Base-by-base conservation (phyloP, 192 early-diverging fungal species). In the Entophlyctis luteolus region DNA sequence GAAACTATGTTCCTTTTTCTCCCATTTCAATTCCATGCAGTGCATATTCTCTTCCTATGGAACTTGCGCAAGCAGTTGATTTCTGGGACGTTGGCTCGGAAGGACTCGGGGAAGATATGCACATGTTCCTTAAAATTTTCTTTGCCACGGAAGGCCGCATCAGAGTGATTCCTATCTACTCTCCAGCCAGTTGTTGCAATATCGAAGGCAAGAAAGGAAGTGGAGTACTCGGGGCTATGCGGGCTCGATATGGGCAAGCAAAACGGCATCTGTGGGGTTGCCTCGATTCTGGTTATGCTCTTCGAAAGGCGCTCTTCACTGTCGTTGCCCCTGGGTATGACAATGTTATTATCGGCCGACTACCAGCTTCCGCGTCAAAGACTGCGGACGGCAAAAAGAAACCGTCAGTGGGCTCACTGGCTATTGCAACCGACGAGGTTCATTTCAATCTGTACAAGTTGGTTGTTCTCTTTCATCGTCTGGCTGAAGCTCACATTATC, bases 51-150 rank as follows among this genome's bases (percentile, higher is more conserved):
- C 65, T 90, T 38, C 82, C 83, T 4, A 85, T 90, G 87, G 81
- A 88, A 36, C 73, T 90, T n/a, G 87, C 84, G 20, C 70, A 81
- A 31, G 53, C 79, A 37, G 88, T 90, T 50, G 81, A 80, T 39
- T 90, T 86, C 68, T 90, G 89, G 89, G 89, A 90, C 71, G 81
- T 83, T 18, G 83, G 85, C 48, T 77, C 84, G 27, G 88, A 90
- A 74, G 79, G 85, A n/a, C 84, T 90, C 31, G 89, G 71, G 83
- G 88, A 90, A 69, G 89, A 90, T 77, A 78, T 90, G 81, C 89
- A 90, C 75, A 90, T 90, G 87, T 86, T 84, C 81, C 73, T 90
- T 25, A 89, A 89, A 75, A 87, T 84, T 63, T 90, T 88, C 73
- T 89, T 89, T 72, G 77, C 79, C 55, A 89, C 89, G 14, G 72